Evolutionary conservation across 768 basidiomycete species (phyloP), one percentile per base, ranked within the genome.

Genomic region (Phaffia australis): DNA sequence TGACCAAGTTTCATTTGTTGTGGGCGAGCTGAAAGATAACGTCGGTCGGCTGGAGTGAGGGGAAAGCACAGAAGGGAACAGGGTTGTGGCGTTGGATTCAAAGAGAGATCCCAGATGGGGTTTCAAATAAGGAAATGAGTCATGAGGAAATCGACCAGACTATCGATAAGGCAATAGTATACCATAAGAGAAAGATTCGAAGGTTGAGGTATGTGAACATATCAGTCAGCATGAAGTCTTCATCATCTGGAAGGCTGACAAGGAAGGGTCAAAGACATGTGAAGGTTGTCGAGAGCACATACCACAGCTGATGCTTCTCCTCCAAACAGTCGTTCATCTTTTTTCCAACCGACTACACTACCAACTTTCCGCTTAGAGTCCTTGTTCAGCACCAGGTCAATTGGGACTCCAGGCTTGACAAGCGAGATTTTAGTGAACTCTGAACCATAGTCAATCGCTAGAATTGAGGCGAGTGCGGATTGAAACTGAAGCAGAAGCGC

Each of bases 381-480:
- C 75, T 89, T 89, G 79, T 97, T 95, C 65, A 98, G 80, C 30
- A 99, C 81, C 35, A 99, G 89, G 77, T 99, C 95, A 72, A 99
- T 94, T 4, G 94, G 92, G 42, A 88, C 78, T 55, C 90, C 92
- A 0, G 92, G 91, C 74, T 91, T 93, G 81, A 97, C 87, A 65
- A 98, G 79, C 4, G 92, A 93, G 32, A 91, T 89, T 77, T 97
- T 99, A 74, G 93, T 97, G 83, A 86, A 93, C 78, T 98, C 95
- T 21, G 89, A 83, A 74, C 95, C 95, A 83, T 95, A 97, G 84
- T 99, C 95, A 73, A 99, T 89, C 23, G 93, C 93, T 57, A 99
- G 83, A 16, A 98, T 83, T 2, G 92, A 84, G 25, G 86, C 87
- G 51, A 82, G 77, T n/a, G 70, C 51, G 1, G 63, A 42, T 4